Base-by-base conservation (phyloP, 768 basidiomycete species). In the Lactifluus subvellereus region DNA sequence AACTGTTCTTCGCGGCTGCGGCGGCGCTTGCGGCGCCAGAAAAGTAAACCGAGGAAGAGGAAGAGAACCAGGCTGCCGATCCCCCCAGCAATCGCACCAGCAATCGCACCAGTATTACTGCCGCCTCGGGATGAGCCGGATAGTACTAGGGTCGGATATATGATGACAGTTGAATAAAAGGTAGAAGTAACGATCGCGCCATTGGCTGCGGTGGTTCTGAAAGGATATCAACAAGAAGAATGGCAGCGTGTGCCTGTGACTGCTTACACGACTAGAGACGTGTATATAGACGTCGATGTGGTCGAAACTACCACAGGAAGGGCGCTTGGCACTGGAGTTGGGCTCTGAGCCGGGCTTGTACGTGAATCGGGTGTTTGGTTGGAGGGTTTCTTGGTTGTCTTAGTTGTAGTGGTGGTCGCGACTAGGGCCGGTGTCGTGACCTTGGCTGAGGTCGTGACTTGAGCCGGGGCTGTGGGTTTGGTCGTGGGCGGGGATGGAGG, bases 1-100 rank as follows among this genome's bases (percentile, higher is more conserved):
- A 81, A 80, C 22, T 80, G 78, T 59, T 79, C 75, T 2, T 27
- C 27, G 27, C 27, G 27, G 27, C 27, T 27, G 33, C 70, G 65
- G 20, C 40, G 53, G 49, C 61, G 64, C 37, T 72, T 68, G 22
- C 70, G 70, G 49, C 71, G 69, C 69, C 73, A 74, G 60, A 70
- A 64, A 33, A 72, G 60, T 13, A 74, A 59, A 30, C 69, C 68
- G 42, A 70, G 53, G 16, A 74, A 27, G 45, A 75, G 65, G 45
- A 68, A 38, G 37, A 71, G 33, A 43, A 74, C 54, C 2, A 68
- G 69, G 6, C 27, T 59, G 13, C 42, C 55, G 20, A 61, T 66
- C 2, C 73, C 74, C 30, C 71, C 74, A 38, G 69, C 70, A 22
- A 70, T 67, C 35, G 70, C 71, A 48, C 75, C 75, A 4, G 67